Conservation (phyloP, 2,329 filamentous ascomycete genomes). For the Didymella glomerata region DNA sequence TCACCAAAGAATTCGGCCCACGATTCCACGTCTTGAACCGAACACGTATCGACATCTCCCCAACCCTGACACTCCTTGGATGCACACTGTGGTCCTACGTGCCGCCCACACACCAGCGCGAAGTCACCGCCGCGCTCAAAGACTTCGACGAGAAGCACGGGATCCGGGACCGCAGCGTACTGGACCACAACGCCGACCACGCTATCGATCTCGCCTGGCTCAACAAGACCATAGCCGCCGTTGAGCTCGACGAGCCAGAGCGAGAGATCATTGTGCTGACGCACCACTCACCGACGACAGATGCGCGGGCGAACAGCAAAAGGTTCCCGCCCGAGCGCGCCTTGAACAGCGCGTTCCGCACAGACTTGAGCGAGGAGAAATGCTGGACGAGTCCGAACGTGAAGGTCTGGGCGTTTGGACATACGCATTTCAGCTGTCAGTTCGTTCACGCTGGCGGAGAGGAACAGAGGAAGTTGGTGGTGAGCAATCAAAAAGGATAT, state of each 20-base stretch:
- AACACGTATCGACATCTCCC: constrained; percentile 7
- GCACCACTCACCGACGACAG: constrained; percentile 10
- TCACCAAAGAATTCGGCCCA: background rate
- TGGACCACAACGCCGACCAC: constrained; percentile 16
- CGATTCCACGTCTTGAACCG: constrained; percentile 19
- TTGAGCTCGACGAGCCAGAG: background rate
- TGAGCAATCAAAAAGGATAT: constrained; percentile 25
- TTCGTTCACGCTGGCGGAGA: background rate
- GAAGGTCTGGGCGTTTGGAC: constrained; percentile 14
- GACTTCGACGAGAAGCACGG: constrained; percentile 1
- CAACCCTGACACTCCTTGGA: constrained; percentile 12
- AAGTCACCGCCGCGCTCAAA: constrained; percentile 5
- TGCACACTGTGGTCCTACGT: constrained; percentile 23
- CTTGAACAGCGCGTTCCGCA: constrained; percentile 13
- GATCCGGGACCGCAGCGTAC: constrained; percentile 3
- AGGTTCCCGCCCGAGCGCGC: constrained; percentile 5
- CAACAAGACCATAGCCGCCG: background rate
- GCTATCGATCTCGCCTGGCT: constrained; percentile 11
- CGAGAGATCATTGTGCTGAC: constrained; percentile 10
- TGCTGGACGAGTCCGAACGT: constrained; percentile 12
- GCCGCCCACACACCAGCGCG: constrained; percentile 1
- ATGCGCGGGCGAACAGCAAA: constrained; percentile 7
- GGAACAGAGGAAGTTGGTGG: constrained; percentile 11
- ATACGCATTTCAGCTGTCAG: constrained; percentile 16
- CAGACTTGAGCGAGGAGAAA: constrained; percentile 7